Conservation (phyloP, 768 basidiomycete species). For the Termitomyces sp. region DNA sequence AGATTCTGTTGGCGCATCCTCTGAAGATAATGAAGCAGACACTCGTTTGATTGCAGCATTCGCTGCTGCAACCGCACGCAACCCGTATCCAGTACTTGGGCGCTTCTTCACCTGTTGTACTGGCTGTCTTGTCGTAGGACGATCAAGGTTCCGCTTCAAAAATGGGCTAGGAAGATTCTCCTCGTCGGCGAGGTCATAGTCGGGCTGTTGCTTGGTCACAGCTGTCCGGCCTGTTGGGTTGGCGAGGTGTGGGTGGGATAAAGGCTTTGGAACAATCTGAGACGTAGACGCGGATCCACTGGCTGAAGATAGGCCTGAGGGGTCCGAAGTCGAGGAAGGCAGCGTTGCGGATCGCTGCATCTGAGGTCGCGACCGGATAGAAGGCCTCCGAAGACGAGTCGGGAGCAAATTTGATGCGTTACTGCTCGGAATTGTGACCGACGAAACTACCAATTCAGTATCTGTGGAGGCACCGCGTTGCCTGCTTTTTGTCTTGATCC, state of each 20-base stretch:
- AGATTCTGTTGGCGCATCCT: conserved; percentile 9
- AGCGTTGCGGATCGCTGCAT: conserved; percentile 15
- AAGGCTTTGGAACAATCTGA: conserved; percentile 29
- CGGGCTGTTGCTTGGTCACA: conserved; percentile 24
- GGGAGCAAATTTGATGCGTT: conserved; percentile 24
- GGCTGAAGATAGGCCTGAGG: conserved; percentile 24
- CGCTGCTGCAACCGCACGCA: conserved; percentile 59
- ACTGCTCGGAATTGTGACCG: conserved; percentile 10
- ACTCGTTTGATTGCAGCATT: conserved; percentile 37
- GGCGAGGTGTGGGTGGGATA: conserved; percentile 39
- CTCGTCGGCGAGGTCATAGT: conserved; percentile 72
- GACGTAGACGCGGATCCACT: conserved; percentile 15
- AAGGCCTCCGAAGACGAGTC: conserved; percentile 51
- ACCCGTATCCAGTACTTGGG: conserved; percentile 44
- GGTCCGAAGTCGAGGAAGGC: conserved; percentile 36
- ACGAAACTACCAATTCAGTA: conserved; percentile 19
- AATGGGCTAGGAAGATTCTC: conserved; percentile 87
- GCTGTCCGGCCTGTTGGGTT: conserved; percentile 16
- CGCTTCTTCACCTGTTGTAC: conserved; percentile 30
- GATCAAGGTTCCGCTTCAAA: conserved; percentile 41
- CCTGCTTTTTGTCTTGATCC: conserved; percentile 17
- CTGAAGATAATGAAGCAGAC: conserved; percentile 10
- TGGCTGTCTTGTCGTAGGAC: conserved; percentile 17
- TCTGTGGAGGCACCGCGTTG: conserved; percentile 12
- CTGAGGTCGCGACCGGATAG: conserved; percentile 40